Base-by-base conservation (phyloP, 1,284 basidiomycete genomes). In the Rhodotorula sp. region DNA sequence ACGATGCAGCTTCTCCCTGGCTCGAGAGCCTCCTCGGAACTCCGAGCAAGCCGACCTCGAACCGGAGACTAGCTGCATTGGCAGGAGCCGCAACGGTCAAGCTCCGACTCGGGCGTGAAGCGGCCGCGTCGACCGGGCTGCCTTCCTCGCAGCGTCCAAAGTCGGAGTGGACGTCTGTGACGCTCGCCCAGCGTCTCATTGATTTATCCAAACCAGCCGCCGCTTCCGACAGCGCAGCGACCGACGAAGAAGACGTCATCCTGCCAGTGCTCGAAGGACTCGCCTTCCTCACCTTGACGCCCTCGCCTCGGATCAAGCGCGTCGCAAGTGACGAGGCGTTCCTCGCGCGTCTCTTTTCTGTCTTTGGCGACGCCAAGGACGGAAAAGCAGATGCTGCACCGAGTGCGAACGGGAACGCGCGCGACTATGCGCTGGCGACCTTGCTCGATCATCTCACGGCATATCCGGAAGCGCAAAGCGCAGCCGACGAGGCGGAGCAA, bases 61-160 rank as follows among this genome's bases (percentile, higher is more conserved):
- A 82, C 82, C 44, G 79, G 80, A 45, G 83, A 87, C 73, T 66
- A 78, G 3, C 79, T 82, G 29, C 86, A 29, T 84, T 87, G 8
- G 87, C 89, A 17, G 87, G 88, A 2, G 87, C 91, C 33, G 88
- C 90, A 5, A 83, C 93, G 12, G 85, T 91, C 76, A 95, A 95
- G 80, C 81, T 91, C 37, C 86, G 86, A 20, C 85, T 87, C 67
- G 89, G 87, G 15, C 82, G 83, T 6, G 81, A 81, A 18, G 76
- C 70, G 15, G 67, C 82, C 14, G 48, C 42, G 7, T 53, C 24
- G 29, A 67, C 62, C n/a, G 67, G 71, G 33, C 17, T 62, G 7
- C 67, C 62, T 6, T 14, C n/a, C 12, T 26, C 61, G 22, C 76
- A 77, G 29, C 45, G 45, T 6, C 22, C n/a, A 37, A 6, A 46